Conservation (phyloP, 306 rosid genomes). For the Datisca glomerata region DNA sequence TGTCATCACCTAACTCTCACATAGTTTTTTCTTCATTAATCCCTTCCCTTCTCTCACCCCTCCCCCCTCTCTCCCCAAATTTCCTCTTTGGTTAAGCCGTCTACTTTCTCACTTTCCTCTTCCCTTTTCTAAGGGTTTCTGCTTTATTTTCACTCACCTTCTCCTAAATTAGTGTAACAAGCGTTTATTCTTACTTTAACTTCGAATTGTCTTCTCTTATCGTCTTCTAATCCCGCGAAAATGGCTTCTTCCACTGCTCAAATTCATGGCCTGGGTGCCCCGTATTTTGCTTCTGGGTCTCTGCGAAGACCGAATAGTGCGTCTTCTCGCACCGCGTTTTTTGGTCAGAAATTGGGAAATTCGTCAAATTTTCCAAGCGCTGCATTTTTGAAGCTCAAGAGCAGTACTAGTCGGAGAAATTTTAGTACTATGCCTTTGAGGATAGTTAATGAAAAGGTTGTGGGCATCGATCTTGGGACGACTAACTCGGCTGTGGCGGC, state of each 20-base stretch:
- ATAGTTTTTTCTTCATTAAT: constrained; percentile 10
- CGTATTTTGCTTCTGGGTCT: constrained; percentile 22
- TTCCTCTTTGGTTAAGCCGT: background rate
- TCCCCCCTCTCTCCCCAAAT: background rate
- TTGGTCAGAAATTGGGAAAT: constrained; percentile 35
- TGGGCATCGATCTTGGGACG: constrained; percentile 56
- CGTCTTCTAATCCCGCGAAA: background rate
- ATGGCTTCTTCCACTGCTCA: constrained; percentile 63
- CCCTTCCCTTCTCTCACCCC: constrained; percentile 1
- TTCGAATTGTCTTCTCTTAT: background rate
- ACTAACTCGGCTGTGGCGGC: constrained; percentile 62
- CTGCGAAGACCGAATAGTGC: constrained; percentile 17
- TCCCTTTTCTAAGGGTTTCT: background rate
- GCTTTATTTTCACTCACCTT: background rate
- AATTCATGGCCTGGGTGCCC: constrained; percentile 56
- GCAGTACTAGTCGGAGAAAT: constrained; percentile 10
- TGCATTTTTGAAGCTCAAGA: constrained; percentile 27
- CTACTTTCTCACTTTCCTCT: background rate
- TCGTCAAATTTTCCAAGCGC: constrained; percentile 15
- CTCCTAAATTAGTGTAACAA: background rate
- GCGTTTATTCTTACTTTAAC: too few species aligned
- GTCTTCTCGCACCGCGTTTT: constrained; percentile 30
- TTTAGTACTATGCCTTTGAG: constrained; percentile 27
- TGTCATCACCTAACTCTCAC: constrained; percentile 9
- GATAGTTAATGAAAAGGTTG: constrained; percentile 70